Conservation (phyloP, 2,329 filamentous ascomycete species). For the Drechslerella coelobrocha region DNA sequence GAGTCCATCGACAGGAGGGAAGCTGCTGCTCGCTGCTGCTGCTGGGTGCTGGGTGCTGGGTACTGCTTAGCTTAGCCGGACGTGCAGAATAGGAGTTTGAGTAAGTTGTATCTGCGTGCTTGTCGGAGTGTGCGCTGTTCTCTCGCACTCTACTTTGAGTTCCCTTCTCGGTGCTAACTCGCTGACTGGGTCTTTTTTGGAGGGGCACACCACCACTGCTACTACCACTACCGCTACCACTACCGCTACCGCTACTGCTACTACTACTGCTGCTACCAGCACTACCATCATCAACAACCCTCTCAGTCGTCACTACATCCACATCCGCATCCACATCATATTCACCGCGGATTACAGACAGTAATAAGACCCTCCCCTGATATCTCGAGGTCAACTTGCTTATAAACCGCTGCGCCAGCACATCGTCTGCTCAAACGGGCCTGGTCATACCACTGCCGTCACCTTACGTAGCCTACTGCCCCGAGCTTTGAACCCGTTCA, state of each 20-base stretch:
- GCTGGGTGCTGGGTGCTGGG: background rate
- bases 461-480: background rate
- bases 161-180: no score
- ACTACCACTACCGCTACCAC: background rate
- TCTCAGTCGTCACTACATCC: no score
- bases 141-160: no score
- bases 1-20: no score
- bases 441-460: constrained; percentile 33
- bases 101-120: background rate
- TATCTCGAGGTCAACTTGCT: no score
- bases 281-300: no score
- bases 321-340: no score
- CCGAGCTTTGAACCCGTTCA: constrained; percentile 13
- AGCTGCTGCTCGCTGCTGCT: background rate
- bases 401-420: no score
- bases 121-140: background rate
- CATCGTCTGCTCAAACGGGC: constrained; percentile 18
- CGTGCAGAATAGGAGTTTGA: no score
- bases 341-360: no score
- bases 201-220: background rate
- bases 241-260: background rate
- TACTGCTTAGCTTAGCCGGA: no score
- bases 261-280: background rate
- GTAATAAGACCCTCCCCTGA: no score
- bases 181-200: background rate